Conservation (phyloP, 2,329 filamentous ascomycete species). For the Aureobasidium sp. region DNA sequence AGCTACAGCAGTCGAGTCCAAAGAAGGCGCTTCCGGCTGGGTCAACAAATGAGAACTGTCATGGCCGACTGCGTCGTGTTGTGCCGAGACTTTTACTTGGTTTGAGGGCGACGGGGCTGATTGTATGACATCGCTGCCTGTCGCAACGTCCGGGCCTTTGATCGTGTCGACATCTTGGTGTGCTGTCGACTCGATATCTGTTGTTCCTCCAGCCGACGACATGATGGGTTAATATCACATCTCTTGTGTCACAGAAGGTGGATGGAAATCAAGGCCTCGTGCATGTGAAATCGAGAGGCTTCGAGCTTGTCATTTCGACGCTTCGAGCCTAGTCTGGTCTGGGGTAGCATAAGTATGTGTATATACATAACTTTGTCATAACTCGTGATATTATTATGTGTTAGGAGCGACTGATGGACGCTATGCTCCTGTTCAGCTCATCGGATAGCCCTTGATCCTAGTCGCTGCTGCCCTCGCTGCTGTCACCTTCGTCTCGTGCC, state of each 20-base stretch:
- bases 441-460: neutral
- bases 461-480: conserved; percentile 14
- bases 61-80: neutral
- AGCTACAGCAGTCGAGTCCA: neutral
- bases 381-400: neutral
- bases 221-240: neutral
- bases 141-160: neutral
- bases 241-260: neutral
- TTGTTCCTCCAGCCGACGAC: neutral
- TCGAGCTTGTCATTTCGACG: neutral
- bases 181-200: neutral
- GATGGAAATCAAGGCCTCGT: neutral
- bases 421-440: neutral
- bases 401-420: neutral
- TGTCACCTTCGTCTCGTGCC: neutral
- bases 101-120: neutral
- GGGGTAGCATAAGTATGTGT: neutral
- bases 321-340: neutral
- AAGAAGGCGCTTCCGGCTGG: neutral
- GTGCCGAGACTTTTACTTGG: neutral
- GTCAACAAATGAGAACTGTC: conserved; percentile 2
- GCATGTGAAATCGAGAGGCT: conserved; percentile 4
- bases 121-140: neutral
- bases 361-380: neutral
- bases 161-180: neutral